Base-by-base conservation (phyloP, 2,329 filamentous ascomycete genomes). In the Keithomyces neogunnii region DNA sequence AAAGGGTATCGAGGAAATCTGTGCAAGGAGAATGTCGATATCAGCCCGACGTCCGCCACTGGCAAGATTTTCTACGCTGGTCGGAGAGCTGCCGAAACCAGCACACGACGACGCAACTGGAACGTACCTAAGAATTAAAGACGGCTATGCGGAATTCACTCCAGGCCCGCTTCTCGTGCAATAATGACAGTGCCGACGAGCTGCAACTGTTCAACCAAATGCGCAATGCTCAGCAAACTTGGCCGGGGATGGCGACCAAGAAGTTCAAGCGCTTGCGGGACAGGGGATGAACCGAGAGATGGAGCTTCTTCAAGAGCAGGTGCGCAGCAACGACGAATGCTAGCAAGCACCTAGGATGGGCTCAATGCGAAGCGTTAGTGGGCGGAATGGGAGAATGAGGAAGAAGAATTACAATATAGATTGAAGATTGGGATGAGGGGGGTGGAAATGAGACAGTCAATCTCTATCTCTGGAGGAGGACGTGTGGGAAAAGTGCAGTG, bases 1-100 rank as follows among this genome's bases (percentile, higher is more conserved):
- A 60, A 59, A 60, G 69, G 70, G 71, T 73, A 75, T 76, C 68
- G 67, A 66, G 60, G 61, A 63, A 65, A 62, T 60, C 61, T 64
- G 56, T 28, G 33, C 10, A 43, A 3, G 7, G 28, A 3, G 7
- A 35, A 29, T 26, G 6, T 3, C 33, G 3, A 4, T 7, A 38
- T 52, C n/a, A 52, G 51, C 32, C 8, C 10, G 30, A 8, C 28
- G 13, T 44, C 28, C 40, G 8, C 5, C 38, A 26, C 26, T 40
- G 38, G 38, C 40, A 29, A 30, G 40, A 28, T 44, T 30, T 11
- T n/a, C 28, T 4, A 5, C 39, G 8, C n/a, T 19, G 13, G 28
- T 11, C 2, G 40, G 28, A 19, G 10, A 13, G 40, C 8, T 44
- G 3, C 26, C 7, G 26, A 39, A 29, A 26, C 9, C 30, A 13